Conservation (phyloP, 768 basidiomycete genomes). For the Tubosaeta brunneosetosa region DNA sequence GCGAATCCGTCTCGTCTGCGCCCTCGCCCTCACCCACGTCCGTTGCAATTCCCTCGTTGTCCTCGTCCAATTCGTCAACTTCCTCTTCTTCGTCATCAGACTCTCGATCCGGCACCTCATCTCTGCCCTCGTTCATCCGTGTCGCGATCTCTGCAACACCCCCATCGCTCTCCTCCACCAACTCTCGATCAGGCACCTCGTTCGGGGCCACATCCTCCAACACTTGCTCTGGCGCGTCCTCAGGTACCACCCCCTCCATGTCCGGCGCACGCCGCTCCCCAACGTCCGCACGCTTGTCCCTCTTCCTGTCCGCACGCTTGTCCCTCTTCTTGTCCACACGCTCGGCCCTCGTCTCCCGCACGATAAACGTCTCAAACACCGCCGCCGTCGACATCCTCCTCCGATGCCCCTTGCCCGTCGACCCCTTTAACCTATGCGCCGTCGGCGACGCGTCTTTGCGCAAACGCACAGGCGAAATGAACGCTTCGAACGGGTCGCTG, state of each 20-base stretch:
- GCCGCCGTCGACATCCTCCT: slow-evolving; percentile 13
- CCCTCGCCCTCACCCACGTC: not conserved
- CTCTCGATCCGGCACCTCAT: not conserved
- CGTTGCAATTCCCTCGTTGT: not conserved
- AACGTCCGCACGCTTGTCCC: not conserved
- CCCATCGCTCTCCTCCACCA: not conserved
- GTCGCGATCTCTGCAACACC: not conserved
- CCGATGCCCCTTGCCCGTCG: not conserved
- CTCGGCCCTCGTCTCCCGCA: not conserved
- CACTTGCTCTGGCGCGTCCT: too few species aligned
- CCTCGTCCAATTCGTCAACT: not conserved
- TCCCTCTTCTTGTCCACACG: not conserved
- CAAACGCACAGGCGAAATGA: slow-evolving; percentile 18
- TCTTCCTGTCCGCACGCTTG: not conserved
- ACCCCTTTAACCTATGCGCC: not conserved
- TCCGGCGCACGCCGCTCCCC: not conserved
- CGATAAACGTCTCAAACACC: slow-evolving; percentile 17
- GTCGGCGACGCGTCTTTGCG: not conserved
- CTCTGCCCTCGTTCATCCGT: not conserved
- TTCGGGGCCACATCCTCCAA: not conserved
- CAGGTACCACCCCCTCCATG: not conserved
- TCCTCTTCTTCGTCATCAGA: not conserved
- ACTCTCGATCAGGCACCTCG: not conserved
- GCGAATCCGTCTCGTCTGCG: slow-evolving; percentile 14
- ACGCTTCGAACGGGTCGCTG: slow-evolving; percentile 12